Evolutionary conservation across 2,329 filamentous ascomycete species (phyloP).

Genomic region (Tolypocladium tropicale): DNA sequence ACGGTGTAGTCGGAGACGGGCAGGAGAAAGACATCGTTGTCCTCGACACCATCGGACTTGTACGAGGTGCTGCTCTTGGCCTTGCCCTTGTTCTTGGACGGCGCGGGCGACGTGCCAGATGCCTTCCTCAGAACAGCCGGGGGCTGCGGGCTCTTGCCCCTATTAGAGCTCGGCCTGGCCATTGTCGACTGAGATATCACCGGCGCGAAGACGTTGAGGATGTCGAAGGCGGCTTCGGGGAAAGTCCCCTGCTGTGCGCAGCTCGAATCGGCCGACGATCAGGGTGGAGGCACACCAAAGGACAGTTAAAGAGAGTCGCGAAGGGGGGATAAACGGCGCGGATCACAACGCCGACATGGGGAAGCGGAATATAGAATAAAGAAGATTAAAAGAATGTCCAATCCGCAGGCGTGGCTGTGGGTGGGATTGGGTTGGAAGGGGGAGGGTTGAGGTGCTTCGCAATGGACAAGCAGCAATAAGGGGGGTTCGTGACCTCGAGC

Average conservation of each 20-base stretch:
- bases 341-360: conserved; percentile 5
- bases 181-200: conserved; percentile 12
- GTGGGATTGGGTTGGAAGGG: not conserved
- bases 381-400: not conserved
- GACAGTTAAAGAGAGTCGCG: conserved; percentile 10
- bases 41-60: conserved; percentile 67
- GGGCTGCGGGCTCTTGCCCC: conserved; percentile 26
- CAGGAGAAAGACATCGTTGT: conserved; percentile 88
- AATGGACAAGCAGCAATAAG: not conserved
- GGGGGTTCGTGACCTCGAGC: not conserved
- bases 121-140: conserved; percentile 9
- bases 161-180: conserved; percentile 21
- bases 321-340: conserved; percentile 4
- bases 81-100: conserved; percentile 26
- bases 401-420: not conserved
- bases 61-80: conserved; percentile 43
- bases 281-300: not conserved
- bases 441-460: not conserved
- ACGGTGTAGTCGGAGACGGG: conserved; percentile 75
- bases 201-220: not conserved
- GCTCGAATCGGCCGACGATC: not conserved
- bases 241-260: not conserved
- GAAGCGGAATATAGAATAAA: not conserved
- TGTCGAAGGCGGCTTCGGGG: not conserved
- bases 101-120: conserved; percentile 2